A percentile compares a stretch with the other conserved stretches of the same genome.
Conservation (phyloP, 805 yeast genomes). For the Cyberlindnera euphorbiiphila region DNA sequence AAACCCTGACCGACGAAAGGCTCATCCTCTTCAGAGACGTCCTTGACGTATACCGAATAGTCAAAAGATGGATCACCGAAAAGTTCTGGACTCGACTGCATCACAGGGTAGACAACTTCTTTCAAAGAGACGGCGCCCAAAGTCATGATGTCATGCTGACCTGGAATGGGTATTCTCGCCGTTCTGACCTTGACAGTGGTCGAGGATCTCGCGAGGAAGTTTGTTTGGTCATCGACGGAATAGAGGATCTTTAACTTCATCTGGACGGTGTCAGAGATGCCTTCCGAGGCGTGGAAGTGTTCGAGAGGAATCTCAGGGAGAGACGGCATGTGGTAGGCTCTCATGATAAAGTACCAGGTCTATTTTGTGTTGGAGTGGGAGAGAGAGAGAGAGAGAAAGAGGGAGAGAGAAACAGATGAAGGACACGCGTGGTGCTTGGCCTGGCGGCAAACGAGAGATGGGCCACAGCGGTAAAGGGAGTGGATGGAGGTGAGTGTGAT, state of each 20-base stretch:
- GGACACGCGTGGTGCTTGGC: too few relatives aligned
- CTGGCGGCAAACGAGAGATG: too few relatives aligned
- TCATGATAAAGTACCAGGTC: too few relatives aligned
- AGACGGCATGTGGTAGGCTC: conserved; percentile 30
- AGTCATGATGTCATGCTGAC: conserved; percentile 39
- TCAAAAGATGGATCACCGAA: conserved; percentile 36
- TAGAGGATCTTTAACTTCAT: conserved; percentile 37
- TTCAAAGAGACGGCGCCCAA: conserved; percentile 41
- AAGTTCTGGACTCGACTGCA: conserved; percentile 45
- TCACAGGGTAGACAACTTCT: conserved; percentile 41
- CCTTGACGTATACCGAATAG: conserved; percentile 43
- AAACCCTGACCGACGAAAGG: conserved; percentile 46
- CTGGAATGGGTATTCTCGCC: conserved; percentile 40
- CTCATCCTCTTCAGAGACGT: conserved; percentile 50
- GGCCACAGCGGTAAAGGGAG: too few relatives aligned
- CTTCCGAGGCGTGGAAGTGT: conserved; percentile 12
- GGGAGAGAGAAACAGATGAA: too few relatives aligned
- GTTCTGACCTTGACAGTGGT: conserved; percentile 36
- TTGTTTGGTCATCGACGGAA: conserved; percentile 40
- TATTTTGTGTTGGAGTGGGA: neutral
- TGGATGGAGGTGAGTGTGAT: too few relatives aligned
- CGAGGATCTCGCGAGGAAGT: conserved; percentile 39
- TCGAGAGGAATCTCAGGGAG: conserved; percentile 29
- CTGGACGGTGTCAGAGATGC: conserved; percentile 15
- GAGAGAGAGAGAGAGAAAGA: neutral